Conservation (phyloP, 2,329 filamentous ascomycete species). For the Ciborinia camelliae region DNA sequence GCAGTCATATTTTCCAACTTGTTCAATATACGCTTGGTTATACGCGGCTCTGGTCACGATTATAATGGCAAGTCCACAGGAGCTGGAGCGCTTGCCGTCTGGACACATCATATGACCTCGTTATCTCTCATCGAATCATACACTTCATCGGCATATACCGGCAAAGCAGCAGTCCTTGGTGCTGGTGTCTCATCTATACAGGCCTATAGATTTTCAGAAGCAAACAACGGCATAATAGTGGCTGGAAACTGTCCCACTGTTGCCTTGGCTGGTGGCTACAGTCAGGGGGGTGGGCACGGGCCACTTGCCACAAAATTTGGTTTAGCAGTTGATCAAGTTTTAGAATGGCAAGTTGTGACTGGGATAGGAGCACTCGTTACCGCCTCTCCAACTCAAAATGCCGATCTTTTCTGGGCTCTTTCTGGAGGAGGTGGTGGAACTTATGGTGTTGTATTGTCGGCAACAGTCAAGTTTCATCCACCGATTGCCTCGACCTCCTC, state of each 20-base stretch:
- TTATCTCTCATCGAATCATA: not conserved
- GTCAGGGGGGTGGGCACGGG: conserved; percentile 58
- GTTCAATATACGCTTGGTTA: conserved; percentile 42
- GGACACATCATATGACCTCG: not conserved
- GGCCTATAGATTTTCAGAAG: not conserved
- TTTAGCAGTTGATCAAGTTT: conserved; percentile 55
- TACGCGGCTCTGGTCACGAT: conserved; percentile 56
- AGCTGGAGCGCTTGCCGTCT: not conserved
- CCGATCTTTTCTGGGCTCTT: conserved; percentile 61
- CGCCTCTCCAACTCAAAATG: conserved; percentile 46
- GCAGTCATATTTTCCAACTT: conserved; percentile 39
- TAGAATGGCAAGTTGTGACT: conserved; percentile 54
- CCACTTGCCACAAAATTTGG: conserved; percentile 51
- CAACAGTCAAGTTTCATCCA: conserved; percentile 40
- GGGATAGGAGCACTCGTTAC: conserved; percentile 46
- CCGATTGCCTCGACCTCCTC: not conserved
- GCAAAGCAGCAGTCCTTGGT: not conserved
- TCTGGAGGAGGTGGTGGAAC: conserved; percentile 57
- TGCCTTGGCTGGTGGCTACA: conserved; percentile 45
- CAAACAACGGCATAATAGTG: not conserved
- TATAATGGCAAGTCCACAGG: conserved; percentile 34
- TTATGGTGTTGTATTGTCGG: conserved; percentile 53
- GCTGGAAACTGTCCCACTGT: conserved; percentile 36
- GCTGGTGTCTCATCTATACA: not conserved
- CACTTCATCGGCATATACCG: not conserved